Evolutionary conservation across 148 eudicot species (phyloP), one percentile per base, ranked within the genome.

Genomic region (Pouteria glomerata): DNA sequence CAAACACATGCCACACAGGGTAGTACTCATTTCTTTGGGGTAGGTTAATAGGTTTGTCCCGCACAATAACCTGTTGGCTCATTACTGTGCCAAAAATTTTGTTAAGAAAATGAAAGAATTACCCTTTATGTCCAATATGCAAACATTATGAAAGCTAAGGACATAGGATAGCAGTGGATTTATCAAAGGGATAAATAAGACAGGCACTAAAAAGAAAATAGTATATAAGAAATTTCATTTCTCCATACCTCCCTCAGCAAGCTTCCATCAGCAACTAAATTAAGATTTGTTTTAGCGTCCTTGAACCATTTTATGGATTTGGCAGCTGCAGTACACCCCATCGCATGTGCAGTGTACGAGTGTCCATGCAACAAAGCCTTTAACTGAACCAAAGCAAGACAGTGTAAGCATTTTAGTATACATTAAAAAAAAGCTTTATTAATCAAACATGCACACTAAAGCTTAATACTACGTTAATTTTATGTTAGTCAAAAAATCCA

Each of bases 311-410:
- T 84, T 34, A 95, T 86, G 63, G 99, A 85, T 80, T 76, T 88
- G 37, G 80, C 77, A 77, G 94, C 97, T 62, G 99, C 97, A 6
- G 89, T 56, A 75, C 99, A 95, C 24, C 99, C 99, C 89, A 90
- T 79, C 62, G 99, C 94, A 82, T 95, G 99, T 29, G 96, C 99
- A 52, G 97, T 67, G 72, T 95, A 95, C 1, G 99, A 95, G 70
- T 95, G 97, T 23, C 99, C 99, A 77, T 95, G 99, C 74, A 95
- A 68, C 27, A 95, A 86, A 42, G 96, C 97, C 80, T 88, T 84
- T 58, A 92, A 88, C 98, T 95, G 87, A 50, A 65, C 69, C 42
- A 58, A 14, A 75, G 34, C 29, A 63, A 56, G 39, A 61, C 8
- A 30, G 10, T 55, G 42, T 55, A 13, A 51, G 21, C 45, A 19